Evolutionary conservation across 352 stramenopile species (phyloP).

Genomic region (Phytophthora palmivora): DNA sequence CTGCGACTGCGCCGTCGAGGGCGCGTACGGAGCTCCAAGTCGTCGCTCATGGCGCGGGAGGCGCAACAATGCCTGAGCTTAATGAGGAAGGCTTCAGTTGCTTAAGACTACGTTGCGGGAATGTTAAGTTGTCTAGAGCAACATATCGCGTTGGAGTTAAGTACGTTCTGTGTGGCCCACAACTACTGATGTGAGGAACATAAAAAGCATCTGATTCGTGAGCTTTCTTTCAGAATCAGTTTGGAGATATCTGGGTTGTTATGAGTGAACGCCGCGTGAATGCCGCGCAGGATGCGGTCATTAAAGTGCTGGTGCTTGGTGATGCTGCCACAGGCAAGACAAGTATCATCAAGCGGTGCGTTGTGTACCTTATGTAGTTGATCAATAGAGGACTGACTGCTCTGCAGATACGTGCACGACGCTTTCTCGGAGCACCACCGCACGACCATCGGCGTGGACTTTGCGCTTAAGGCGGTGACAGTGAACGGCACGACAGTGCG

Average conservation of each 20-base stretch:
- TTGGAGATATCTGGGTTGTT: conserved; percentile 2
- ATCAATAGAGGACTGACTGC: neutral
- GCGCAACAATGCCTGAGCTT: too few species aligned
- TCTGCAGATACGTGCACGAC: conserved; percentile 86
- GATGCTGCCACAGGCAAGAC: conserved; percentile 93
- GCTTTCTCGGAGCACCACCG: conserved; percentile 93
- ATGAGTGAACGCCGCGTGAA: conserved; percentile 80
- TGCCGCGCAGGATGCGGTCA: conserved; percentile 87
- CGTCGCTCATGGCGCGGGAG: conserved; percentile 32
- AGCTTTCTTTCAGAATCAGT: conserved; percentile 10
- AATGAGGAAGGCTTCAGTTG: too few species aligned
- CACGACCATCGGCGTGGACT: conserved; percentile 94
- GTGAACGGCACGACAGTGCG: conserved; percentile 89
- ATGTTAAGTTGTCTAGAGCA: too few species aligned
- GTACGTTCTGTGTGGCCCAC: neutral
- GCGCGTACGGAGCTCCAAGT: conserved; percentile 32
- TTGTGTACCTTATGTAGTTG: neutral
- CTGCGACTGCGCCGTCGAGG: conserved; percentile 60
- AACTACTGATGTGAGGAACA: neutral
- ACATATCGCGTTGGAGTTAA: too few species aligned
- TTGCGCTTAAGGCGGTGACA: conserved; percentile 91
- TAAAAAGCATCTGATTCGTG: conserved; percentile 2
- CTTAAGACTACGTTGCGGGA: too few species aligned
- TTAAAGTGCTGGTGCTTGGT: conserved; percentile 93
- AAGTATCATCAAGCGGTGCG: conserved; percentile 93